These are phyloP conservation scores for Henckelia pumila DNA, from an alignment of 257 asterid species.

Conservation along the genomic window DNA sequence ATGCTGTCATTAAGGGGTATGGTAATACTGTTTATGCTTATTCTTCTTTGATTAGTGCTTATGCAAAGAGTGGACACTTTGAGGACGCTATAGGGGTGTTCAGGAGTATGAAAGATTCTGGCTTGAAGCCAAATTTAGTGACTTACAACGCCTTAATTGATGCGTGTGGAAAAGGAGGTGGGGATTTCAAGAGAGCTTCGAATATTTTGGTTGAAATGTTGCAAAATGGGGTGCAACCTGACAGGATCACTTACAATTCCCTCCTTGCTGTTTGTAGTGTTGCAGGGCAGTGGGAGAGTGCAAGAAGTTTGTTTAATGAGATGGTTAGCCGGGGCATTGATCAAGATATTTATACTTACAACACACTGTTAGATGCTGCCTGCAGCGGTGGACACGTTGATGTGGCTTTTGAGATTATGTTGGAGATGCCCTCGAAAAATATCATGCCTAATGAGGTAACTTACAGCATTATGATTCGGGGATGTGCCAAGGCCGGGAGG, in stretches of 20 bases:
- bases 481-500: constrained; percentile 82
- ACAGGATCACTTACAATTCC: constrained; percentile 87
- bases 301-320: constrained; percentile 62
- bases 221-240: constrained; percentile 70
- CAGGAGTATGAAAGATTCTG: constrained; percentile 65
- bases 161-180: constrained; percentile 98
- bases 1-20: constrained; percentile 66
- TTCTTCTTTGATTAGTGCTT: constrained; percentile 85
- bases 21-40: constrained; percentile 85
- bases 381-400: constrained; percentile 83
- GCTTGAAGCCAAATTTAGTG: constrained; percentile 85
- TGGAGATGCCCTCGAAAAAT: constrained; percentile 63
- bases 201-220: constrained; percentile 70
- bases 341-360: constrained; percentile 85
- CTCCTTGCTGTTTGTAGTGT: constrained; percentile 94
- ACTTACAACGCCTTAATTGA: constrained; percentile 87
- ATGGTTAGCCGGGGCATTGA: constrained; percentile 73
- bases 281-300: constrained; percentile 81
- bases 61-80: constrained; percentile 82
- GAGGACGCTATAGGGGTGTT: constrained; percentile 73
- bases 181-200: constrained; percentile 77
- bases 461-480: constrained; percentile 83
- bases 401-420: constrained; percentile 73
- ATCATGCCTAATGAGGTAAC: constrained; percentile 82
- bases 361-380: constrained; percentile 83